Evolutionary conservation across 176 grass and related monocot genomes (phyloP).

Genomic region (Carex cristatella): DNA sequence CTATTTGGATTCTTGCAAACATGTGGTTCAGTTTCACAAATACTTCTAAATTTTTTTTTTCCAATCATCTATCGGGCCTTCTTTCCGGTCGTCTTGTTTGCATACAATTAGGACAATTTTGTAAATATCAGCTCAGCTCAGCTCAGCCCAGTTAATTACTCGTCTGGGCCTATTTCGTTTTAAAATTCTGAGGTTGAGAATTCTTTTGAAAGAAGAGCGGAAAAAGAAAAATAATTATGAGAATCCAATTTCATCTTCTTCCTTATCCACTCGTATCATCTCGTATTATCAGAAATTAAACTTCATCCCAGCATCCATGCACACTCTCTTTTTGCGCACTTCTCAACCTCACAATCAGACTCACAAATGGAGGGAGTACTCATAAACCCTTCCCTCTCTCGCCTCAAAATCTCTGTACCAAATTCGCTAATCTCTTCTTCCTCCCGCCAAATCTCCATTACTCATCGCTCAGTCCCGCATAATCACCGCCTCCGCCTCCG

Average conservation of each 20-base stretch:
- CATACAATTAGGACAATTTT: too few relatives aligned
- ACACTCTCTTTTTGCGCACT: background rate
- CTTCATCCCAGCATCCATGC: background rate
- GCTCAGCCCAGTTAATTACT: too few relatives aligned
- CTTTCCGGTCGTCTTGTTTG: too few relatives aligned
- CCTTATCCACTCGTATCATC: constrained; percentile 16
- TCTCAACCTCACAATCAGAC: background rate
- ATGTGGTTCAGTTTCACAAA: background rate
- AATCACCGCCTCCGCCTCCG: constrained; percentile 20
- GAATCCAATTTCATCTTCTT: constrained; percentile 11
- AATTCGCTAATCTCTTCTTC: constrained; percentile 1
- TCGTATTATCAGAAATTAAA: constrained; percentile 18
- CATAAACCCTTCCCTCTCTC: constrained; percentile 75
- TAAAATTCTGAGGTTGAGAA: background rate
- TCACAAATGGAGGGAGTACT: constrained; percentile 65
- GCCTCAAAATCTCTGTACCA: constrained; percentile 35
- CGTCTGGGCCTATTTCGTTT: background rate
- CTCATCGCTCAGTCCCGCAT: constrained; percentile 6
- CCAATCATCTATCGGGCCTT: too few relatives aligned
- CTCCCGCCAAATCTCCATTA: background rate
- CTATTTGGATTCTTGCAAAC: background rate
- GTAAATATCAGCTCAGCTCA: too few relatives aligned
- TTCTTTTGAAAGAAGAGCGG: background rate
- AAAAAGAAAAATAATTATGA: background rate
- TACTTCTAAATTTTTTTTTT: too few relatives aligned